A percentile compares a stretch with the other conserved stretches of the same genome.
phyloP scores from a whole-genome alignment of 371 early-diverging fungal species.

The Mucor indicus region DNA sequence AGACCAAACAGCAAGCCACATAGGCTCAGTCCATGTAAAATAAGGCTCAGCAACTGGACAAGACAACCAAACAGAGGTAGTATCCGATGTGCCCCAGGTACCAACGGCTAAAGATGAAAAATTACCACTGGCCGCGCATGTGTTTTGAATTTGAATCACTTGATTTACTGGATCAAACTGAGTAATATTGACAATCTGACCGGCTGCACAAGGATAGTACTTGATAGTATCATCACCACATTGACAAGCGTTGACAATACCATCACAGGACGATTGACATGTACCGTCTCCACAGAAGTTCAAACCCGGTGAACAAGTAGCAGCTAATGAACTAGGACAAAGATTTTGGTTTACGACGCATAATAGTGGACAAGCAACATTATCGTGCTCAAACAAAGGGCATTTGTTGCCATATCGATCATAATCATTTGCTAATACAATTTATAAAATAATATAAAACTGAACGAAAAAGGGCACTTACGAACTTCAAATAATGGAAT shows the following conservation, averaged over 20 bases:
- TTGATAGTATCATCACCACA: conserved; percentile 19
- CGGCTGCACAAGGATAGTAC: conserved; percentile 24
- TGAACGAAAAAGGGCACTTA: too few species aligned
- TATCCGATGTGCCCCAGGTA: conserved; percentile 22
- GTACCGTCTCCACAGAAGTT: conserved; percentile 51
- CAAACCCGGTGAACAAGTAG: conserved; percentile 36
- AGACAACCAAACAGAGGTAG: conserved; percentile 38
- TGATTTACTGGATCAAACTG: conserved; percentile 42
- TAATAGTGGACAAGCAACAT: conserved; percentile 44
- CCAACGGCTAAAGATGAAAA: conserved; percentile 16
- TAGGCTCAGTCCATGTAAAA: conserved; percentile 39
- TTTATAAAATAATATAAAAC: too few species aligned
- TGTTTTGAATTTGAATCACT: conserved; percentile 26
- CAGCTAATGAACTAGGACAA: conserved; percentile 33
- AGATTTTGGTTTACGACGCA: conserved; percentile 35
- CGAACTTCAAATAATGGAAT: too few species aligned
- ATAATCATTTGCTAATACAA: conserved; percentile 40
- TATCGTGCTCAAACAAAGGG: conserved; percentile 30
- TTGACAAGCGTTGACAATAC: conserved; percentile 31
- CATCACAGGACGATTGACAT: conserved; percentile 40
- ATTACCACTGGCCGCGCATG: conserved; percentile 34
- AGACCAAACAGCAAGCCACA: conserved; percentile 49
- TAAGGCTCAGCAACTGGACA: conserved; percentile 36
- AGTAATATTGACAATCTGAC: conserved; percentile 40
- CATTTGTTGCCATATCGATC: conserved; percentile 45